A percentile compares a stretch with the other conserved stretches of the same genome.
Evolutionary conservation across 2,329 filamentous ascomycete species (phyloP).

Genomic region (Cephalotrichum gorgonifer): DNA sequence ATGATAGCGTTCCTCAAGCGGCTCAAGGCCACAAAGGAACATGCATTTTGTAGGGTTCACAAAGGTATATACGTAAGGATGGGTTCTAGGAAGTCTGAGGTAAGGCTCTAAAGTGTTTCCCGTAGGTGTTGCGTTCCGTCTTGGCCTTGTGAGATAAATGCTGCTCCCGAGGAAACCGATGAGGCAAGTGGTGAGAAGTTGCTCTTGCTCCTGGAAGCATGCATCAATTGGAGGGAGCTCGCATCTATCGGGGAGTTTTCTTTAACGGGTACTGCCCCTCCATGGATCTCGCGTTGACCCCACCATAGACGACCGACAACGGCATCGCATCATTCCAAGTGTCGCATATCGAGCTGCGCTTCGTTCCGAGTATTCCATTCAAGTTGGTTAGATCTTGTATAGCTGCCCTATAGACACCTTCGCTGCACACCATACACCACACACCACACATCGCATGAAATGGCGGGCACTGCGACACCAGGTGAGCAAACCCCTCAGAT

Average conservation of each 20-base stretch:
- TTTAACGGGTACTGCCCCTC: not conserved
- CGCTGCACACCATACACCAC: too few relatives aligned
- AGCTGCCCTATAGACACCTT: not conserved
- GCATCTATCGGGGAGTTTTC: not conserved
- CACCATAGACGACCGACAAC: not conserved
- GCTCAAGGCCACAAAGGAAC: not conserved
- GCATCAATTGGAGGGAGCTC: not conserved
- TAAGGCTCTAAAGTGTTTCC: not conserved
- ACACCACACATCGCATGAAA: not conserved
- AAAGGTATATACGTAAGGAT: too few relatives aligned
- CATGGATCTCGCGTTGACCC: not conserved
- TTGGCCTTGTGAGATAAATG: not conserved
- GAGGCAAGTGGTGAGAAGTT: not conserved
- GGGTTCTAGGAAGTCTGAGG: not conserved
- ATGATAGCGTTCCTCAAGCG: not conserved
- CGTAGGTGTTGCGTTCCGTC: not conserved
- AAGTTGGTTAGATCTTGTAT: conserved; percentile 51
- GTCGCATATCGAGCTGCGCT: not conserved
- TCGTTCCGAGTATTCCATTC: not conserved
- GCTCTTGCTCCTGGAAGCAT: not conserved
- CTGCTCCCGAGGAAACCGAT: not conserved
- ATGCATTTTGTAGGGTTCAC: not conserved
- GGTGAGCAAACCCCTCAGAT: not conserved
- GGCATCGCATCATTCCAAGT: not conserved
- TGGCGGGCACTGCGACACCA: not conserved